Conservation (phyloP, 2,329 filamentous ascomycete genomes). For the Cryphonectria carpinicola region DNA sequence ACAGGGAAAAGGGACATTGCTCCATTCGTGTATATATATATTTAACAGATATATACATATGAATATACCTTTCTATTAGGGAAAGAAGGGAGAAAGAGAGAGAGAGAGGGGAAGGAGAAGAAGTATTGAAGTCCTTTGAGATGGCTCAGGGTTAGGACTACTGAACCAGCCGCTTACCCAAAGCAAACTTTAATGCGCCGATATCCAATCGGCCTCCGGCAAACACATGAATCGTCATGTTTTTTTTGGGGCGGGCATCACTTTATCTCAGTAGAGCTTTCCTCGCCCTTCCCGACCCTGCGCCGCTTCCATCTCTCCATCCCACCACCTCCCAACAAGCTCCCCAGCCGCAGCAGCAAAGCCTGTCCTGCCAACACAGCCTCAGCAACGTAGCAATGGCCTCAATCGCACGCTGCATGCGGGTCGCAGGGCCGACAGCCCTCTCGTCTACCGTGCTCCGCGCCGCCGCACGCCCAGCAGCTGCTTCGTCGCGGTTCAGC, state of each 20-base stretch:
- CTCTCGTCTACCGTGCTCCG: slow-evolving; percentile 44
- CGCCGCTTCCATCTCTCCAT: slow-evolving; percentile 5
- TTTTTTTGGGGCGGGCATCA: slow-evolving; percentile 18
- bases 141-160: slow-evolving; percentile 20
- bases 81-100: not conserved
- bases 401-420: slow-evolving; percentile 62
- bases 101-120: not conserved
- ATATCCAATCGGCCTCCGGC: slow-evolving; percentile 18
- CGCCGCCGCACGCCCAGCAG: slow-evolving; percentile 37
- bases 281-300: slow-evolving; percentile 5
- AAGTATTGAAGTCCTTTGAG: not conserved
- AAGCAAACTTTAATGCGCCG: slow-evolving; percentile 19
- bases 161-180: slow-evolving; percentile 20
- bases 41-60: not conserved
- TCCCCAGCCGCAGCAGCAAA: slow-evolving; percentile 1
- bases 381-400: slow-evolving; percentile 51
- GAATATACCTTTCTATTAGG: not conserved
- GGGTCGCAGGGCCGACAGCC: slow-evolving; percentile 52
- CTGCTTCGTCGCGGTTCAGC: slow-evolving; percentile 41
- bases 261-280: slow-evolving; percentile 14
- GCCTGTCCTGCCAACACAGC: slow-evolving; percentile 1
- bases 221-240: slow-evolving; percentile 21
- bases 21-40: not conserved
- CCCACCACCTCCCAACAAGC: not conserved
- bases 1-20: not conserved